Conservation (phyloP, 257 asterid genomes). For the Cruciata laevipes region DNA sequence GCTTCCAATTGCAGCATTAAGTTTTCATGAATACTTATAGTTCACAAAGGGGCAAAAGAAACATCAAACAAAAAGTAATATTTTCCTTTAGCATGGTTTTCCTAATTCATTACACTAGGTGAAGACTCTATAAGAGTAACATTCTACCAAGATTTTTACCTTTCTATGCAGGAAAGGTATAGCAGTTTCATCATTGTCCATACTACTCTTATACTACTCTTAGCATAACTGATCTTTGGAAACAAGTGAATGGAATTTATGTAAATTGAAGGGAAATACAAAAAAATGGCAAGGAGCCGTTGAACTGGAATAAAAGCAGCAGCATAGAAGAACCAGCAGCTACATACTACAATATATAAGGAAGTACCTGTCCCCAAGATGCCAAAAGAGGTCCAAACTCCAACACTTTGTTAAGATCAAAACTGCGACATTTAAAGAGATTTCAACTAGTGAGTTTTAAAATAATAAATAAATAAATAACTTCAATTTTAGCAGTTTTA, state of each 20-base stretch:
- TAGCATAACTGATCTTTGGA: background rate
- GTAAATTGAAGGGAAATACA: background rate
- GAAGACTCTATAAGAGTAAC: background rate
- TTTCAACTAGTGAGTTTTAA: constrained; percentile 8
- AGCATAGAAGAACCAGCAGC: constrained; percentile 1
- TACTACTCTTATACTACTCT: background rate
- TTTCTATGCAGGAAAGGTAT: background rate
- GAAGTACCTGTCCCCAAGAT: constrained; percentile 90
- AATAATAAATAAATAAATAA: no score
- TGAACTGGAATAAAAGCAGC: background rate
- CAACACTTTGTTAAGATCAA: constrained; percentile 87
- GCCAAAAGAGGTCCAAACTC: constrained; percentile 99
- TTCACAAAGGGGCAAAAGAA: background rate
- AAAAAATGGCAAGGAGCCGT: background rate
- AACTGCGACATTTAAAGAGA: constrained; percentile 50
- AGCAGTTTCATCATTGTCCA: background rate
- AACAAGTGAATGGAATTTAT: background rate
- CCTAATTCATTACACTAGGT: background rate
- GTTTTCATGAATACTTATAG: background rate
- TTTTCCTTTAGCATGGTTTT: background rate
- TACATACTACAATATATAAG: constrained; percentile 6
- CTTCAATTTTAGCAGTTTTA: constrained; percentile 1
- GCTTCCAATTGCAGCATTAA: background rate
- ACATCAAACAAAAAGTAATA: background rate
- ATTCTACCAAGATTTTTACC: background rate